phyloP scores from a whole-genome alignment of 1,139 yeast species.

The Suhomyces wounanorum region DNA sequence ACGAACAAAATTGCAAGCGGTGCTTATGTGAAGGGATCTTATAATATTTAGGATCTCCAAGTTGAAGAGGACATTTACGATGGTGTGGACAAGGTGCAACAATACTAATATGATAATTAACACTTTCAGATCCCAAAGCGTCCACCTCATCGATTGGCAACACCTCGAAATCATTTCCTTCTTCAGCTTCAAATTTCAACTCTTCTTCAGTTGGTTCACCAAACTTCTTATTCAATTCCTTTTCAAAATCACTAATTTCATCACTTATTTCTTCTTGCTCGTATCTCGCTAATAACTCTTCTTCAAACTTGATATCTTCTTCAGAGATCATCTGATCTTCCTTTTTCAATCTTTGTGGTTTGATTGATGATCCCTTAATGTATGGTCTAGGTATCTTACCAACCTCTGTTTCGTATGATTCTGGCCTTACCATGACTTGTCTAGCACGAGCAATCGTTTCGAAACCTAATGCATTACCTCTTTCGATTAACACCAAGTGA shows the following conservation, averaged over 20 bases:
- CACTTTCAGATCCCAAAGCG: slow-evolving; percentile 24
- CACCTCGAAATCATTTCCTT: slow-evolving; percentile 42
- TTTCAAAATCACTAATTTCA: slow-evolving; percentile 30
- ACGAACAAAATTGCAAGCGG: slow-evolving; percentile 73
- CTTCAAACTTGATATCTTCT: slow-evolving; percentile 36
- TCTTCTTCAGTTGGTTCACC: slow-evolving; percentile 49
- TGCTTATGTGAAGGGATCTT: slow-evolving; percentile 61
- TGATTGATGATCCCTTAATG: slow-evolving; percentile 50
- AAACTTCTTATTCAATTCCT: slow-evolving; percentile 38
- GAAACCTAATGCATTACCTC: slow-evolving; percentile 90
- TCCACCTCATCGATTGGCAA: slow-evolving; percentile 25
- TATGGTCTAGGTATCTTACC: slow-evolving; percentile 77
- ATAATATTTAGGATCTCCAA: slow-evolving; percentile 70
- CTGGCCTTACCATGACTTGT: slow-evolving; percentile 85
- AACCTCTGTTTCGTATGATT: slow-evolving; percentile 52
- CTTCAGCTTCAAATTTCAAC: slow-evolving; percentile 52
- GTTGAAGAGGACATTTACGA: slow-evolving; percentile 81
- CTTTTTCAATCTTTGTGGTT: slow-evolving; percentile 42
- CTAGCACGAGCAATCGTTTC: slow-evolving; percentile 89
- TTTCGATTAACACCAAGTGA: slow-evolving; percentile 72
- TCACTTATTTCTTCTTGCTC: slow-evolving; percentile 21
- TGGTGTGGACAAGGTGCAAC: slow-evolving; percentile 95
- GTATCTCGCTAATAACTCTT: slow-evolving; percentile 30
- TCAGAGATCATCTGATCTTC: slow-evolving; percentile 41
- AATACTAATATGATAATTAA: slow-evolving; percentile 58